Conservation (phyloP, 345 rosid species). For the Sonneratia caseolaris region DNA sequence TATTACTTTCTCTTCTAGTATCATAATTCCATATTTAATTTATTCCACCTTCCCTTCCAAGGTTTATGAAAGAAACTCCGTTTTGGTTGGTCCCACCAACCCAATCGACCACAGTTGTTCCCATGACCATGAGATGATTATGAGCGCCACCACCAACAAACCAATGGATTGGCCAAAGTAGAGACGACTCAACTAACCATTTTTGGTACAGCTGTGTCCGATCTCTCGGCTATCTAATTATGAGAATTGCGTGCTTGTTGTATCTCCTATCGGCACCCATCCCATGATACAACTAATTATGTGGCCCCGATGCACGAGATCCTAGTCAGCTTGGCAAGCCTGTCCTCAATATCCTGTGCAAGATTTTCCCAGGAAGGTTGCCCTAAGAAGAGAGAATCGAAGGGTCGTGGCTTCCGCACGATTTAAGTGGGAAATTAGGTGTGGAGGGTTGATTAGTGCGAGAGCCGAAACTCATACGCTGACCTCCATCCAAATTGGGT, state of each 20-base stretch:
- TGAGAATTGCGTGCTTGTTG: no score
- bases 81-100: not conserved
- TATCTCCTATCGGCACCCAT: no score
- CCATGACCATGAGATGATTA: not conserved
- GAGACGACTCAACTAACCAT: not conserved
- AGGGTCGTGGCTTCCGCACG: no score
- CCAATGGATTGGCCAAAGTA: not conserved
- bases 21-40: not conserved
- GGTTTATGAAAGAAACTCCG: not conserved
- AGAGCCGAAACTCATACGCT: not conserved
- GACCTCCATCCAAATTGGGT: not conserved
- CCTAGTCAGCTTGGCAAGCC: no score
- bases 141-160: not conserved
- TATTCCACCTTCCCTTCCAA: slow-evolving; percentile 2
- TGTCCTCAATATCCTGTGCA: no score
- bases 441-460: not conserved
- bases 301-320: no score
- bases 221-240: no score
- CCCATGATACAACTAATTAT: no score
- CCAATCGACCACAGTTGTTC: not conserved
- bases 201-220: no score
- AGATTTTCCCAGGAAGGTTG: no score
- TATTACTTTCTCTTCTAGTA: not conserved
- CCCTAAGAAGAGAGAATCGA: no score
- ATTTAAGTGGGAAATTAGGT: not conserved